These are phyloP conservation scores for Cenchrus purpureus DNA, from an alignment of 176 grass and related monocot species.

Conservation along the genomic window DNA sequence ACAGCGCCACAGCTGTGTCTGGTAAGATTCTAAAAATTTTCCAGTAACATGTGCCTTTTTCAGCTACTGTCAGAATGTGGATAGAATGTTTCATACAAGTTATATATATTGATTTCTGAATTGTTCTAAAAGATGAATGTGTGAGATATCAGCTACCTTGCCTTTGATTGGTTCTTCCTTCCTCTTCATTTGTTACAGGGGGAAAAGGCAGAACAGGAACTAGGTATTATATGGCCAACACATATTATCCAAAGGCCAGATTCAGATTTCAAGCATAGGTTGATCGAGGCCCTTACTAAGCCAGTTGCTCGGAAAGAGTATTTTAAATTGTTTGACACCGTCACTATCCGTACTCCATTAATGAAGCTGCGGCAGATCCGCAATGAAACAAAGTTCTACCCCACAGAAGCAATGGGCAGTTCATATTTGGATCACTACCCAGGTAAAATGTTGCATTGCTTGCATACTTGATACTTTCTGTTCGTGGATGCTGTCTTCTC, in stretches of 20 bases:
- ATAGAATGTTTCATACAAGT: neutral
- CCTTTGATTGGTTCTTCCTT: neutral
- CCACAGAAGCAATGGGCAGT: constrained; percentile 42
- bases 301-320: constrained; percentile 62
- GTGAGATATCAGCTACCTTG: neutral
- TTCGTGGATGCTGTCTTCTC: neutral
- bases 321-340: constrained; percentile 32
- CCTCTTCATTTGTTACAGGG: neutral
- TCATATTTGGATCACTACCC: constrained; percentile 77
- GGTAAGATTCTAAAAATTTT: neutral
- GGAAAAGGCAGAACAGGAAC: neutral
- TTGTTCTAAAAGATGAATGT: neutral
- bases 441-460: constrained; percentile 49
- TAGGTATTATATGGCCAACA: constrained; percentile 53
- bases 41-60: neutral
- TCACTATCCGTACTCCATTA: constrained; percentile 35
- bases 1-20: neutral
- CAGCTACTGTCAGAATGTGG: neutral
- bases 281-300: constrained; percentile 51
- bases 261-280: constrained; percentile 65
- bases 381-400: constrained; percentile 42
- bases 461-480: neutral
- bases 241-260: constrained; percentile 54
- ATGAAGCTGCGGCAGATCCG: constrained; percentile 55
- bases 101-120: neutral